phyloP scores from a whole-genome alignment of 768 basidiomycete genomes.

The Naganishia randhawae region DNA sequence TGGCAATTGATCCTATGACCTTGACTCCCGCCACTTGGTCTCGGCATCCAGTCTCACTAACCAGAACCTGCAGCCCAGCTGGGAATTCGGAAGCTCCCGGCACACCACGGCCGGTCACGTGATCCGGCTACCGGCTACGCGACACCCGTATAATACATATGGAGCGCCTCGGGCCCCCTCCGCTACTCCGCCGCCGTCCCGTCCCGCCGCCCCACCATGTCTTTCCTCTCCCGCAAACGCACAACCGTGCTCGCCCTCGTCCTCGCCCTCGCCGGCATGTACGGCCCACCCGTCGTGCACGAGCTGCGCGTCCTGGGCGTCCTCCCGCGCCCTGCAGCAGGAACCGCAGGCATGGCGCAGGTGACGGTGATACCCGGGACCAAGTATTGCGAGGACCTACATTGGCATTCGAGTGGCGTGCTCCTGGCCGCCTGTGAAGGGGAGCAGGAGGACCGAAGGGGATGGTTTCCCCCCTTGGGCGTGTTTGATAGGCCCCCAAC shows the following conservation, averaged over 20 bases:
- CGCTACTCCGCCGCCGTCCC: not conserved
- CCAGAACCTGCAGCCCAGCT: too few relatives aligned
- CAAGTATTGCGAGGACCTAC: constrained; percentile 33
- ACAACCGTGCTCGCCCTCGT: not conserved
- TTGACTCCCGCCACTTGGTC: too few relatives aligned
- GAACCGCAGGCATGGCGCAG: not conserved
- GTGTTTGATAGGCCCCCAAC: constrained; percentile 23
- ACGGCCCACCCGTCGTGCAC: not conserved
- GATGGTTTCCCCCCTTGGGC: constrained; percentile 32
- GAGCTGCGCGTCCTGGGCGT: constrained; percentile 7
- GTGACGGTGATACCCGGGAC: constrained; percentile 25
- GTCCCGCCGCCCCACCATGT: not conserved
- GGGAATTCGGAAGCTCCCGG: too few relatives aligned
- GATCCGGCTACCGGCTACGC: too few relatives aligned
- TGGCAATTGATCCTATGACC: too few relatives aligned
- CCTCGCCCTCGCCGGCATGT: not conserved
- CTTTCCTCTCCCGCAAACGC: constrained; percentile 7
- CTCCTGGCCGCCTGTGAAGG: constrained; percentile 31
- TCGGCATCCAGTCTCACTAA: too few relatives aligned
- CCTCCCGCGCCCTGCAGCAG: not conserved
- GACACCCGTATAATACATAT: too few relatives aligned
- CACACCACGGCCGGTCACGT: too few relatives aligned
- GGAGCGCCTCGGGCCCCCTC: not conserved
- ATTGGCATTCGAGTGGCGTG: constrained; percentile 22
- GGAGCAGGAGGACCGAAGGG: not conserved